Evolutionary conservation across 768 basidiomycete genomes (phyloP).

Genomic region (Pleurotus sapidus): DNA sequence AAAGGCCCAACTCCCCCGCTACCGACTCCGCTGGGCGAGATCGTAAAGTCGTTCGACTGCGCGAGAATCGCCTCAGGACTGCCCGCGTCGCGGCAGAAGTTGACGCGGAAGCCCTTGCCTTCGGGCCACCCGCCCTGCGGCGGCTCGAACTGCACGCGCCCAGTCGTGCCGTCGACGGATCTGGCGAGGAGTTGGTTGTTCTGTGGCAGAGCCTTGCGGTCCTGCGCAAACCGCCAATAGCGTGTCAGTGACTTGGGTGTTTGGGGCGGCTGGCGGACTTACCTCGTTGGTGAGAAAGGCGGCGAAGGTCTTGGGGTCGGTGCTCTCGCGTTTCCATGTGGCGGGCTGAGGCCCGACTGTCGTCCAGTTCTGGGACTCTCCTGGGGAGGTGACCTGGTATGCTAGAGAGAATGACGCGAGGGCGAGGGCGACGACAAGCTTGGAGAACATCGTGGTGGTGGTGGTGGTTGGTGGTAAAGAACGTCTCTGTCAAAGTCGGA

Average conservation of each 20-base stretch:
- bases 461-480: conserved; percentile 12
- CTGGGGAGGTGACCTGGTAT: conserved; percentile 57
- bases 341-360: conserved; percentile 50
- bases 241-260: background rate
- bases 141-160: conserved; percentile 39
- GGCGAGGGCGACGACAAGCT: conserved; percentile 40
- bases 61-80: too few species aligned
- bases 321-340: conserved; percentile 61
- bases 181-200: conserved; percentile 50
- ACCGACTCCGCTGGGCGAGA: too few species aligned
- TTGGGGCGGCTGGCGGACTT: conserved; percentile 12
- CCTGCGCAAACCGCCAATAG: background rate
- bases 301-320: conserved; percentile 69
- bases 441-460: conserved; percentile 7
- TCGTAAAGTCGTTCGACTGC: too few species aligned
- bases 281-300: conserved; percentile 66
- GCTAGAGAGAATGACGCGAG: conserved; percentile 56
- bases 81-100: too few species aligned
- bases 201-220: conserved; percentile 23
- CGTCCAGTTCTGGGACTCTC: conserved; percentile 49
- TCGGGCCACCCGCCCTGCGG: conserved; percentile 65
- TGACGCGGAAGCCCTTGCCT: conserved; percentile 59
- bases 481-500: conserved; percentile 6
- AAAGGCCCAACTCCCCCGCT: too few species aligned
- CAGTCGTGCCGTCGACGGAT: conserved; percentile 47